These are phyloP conservation scores for Paramecium pentaurelia DNA, from an alignment of 73 alveolate species.

Conservation along the genomic window DNA sequence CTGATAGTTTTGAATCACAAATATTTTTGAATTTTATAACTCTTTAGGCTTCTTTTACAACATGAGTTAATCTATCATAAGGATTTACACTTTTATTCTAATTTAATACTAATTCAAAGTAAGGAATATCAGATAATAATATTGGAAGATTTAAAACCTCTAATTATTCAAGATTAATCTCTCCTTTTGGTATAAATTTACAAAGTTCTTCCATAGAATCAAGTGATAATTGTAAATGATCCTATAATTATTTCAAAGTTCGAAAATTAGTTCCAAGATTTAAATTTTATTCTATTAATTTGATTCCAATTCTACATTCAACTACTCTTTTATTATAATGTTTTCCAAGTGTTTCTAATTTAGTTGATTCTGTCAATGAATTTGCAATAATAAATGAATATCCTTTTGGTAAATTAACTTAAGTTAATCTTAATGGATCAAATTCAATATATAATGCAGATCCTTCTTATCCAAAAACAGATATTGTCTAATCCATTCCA, in stretches of 20 bases:
- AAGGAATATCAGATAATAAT: constrained; percentile 68
- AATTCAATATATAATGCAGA: constrained; percentile 73
- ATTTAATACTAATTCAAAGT: constrained; percentile 65
- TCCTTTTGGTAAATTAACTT: constrained; percentile 71
- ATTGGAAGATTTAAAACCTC: not conserved
- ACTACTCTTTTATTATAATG: constrained; percentile 86
- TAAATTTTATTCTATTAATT: not conserved
- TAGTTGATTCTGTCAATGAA: constrained; percentile 80
- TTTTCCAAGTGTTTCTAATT: constrained; percentile 69
- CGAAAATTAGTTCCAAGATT: constrained; percentile 56
- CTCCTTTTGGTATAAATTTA: constrained; percentile 53
- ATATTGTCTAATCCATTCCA: constrained; percentile 88
- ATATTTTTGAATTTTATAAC: constrained; percentile 70
- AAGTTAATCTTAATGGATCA: constrained; percentile 63
- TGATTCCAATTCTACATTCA: constrained; percentile 81
- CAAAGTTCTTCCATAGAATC: constrained; percentile 61
- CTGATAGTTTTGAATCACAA: constrained; percentile 61
- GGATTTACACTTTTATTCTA: constrained; percentile 65
- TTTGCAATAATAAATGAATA: constrained; percentile 81
- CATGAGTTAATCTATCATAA: constrained; percentile 79
- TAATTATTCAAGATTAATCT: not conserved
- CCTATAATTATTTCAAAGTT: constrained; percentile 67
- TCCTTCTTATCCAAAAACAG: constrained; percentile 80
- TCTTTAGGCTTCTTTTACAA: constrained; percentile 77
- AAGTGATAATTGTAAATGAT: constrained; percentile 50